Evolutionary conservation across 2,329 filamentous ascomycete species (phyloP), one percentile per base, ranked within the genome.

Genomic region (Colletotrichum lentis): DNA sequence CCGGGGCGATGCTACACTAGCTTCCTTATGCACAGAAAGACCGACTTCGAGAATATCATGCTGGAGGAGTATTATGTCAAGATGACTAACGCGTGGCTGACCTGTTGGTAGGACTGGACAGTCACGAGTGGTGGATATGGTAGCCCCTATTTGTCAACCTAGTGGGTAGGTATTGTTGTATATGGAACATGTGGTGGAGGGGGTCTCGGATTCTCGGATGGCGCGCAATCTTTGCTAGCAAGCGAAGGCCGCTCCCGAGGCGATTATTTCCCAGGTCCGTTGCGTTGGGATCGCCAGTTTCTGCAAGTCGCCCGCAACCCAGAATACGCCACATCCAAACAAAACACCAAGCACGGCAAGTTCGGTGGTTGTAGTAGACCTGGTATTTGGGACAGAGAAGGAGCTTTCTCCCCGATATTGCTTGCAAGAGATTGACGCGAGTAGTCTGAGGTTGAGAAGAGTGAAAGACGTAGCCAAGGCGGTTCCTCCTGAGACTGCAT

Each of bases 41-140:
- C 35, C 3, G 43, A 70, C 20, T 39, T 71, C n/a, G 53, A 70
- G 43, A 69, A 44, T 10, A 16, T 62, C 3, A 49, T 58, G 46
- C 14, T 58, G 10, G 49, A 68, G 7, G 47, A 62, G 35, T 64
- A 49, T 12, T 41, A 61, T 22, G 50, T 22, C 16, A 54, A 50
- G n/a, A 31, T 37, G 8, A 20, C 43, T 43, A 24, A 20, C 2
- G 24, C 49, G 5, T 57, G 43, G 49, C 43, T 67, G 22, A 24
- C 37, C 20, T 39, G n/a, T 39, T 56, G 62, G 66, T 56, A 20
- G 46, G 37, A 56, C 6, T 24, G 31, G 50, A 11, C 14, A 24
- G 43, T 22, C 20, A 12, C n/a, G 47, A 35, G 49, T 35, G 46
- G 11, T 20, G 18, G 20, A 22, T 10, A 55, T 6, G 43, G 47